phyloP scores from a whole-genome alignment of 2,329 filamentous ascomycete species.

The Didymella arachidicola region DNA sequence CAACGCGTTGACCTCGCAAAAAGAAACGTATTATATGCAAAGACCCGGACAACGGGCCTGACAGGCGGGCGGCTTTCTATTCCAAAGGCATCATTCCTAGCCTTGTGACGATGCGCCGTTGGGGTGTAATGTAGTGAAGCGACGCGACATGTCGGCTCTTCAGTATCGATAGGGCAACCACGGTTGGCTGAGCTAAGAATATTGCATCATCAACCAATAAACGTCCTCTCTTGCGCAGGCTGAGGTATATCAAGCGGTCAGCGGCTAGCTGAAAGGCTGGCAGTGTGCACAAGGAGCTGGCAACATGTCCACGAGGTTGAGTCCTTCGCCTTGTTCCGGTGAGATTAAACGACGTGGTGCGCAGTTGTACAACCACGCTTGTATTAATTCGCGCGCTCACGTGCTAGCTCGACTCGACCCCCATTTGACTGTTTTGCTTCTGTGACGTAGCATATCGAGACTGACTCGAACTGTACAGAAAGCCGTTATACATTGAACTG shows the following conservation, averaged over 20 bases:
- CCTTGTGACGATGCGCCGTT: constrained; percentile 8
- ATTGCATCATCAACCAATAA: constrained; percentile 19
- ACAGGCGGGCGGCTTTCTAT: not conserved
- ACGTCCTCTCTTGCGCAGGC: not conserved
- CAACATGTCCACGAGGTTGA: constrained; percentile 15
- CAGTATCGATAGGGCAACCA: constrained; percentile 17
- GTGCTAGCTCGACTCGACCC: not conserved
- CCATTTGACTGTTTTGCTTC: not conserved
- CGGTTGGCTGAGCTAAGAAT: constrained; percentile 19
- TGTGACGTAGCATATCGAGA: constrained; percentile 4
- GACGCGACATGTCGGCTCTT: constrained; percentile 9
- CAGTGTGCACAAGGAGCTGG: not conserved
- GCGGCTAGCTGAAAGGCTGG: constrained; percentile 9
- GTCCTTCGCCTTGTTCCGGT: constrained; percentile 17
- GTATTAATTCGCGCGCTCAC: constrained; percentile 1
- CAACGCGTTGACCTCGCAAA: not conserved
- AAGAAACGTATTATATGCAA: not conserved
- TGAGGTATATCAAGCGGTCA: constrained; percentile 2
- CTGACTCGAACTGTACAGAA: not conserved
- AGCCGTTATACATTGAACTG: not conserved
- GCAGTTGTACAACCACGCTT: constrained; percentile 3
- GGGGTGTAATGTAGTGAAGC: constrained; percentile 17
- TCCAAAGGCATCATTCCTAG: constrained; percentile 1
- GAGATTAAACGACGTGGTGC: constrained; percentile 6
- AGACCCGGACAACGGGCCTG: constrained; percentile 2